Conservation (phyloP, 2,329 filamentous ascomycete species). For the Sporothrix schenckii region DNA sequence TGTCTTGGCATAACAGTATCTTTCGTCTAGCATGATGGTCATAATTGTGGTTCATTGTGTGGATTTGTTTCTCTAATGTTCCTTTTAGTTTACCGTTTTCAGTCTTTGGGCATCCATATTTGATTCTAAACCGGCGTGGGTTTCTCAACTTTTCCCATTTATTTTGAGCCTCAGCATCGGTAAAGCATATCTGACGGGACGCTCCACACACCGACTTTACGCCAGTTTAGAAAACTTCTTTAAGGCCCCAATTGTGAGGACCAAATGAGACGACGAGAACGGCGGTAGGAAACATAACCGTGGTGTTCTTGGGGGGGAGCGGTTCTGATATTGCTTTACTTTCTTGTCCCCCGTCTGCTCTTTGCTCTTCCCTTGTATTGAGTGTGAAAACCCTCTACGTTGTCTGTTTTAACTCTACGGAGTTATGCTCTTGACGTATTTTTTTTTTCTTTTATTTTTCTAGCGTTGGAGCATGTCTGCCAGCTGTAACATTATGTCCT, state of each 20-base stretch:
- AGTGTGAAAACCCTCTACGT: background rate
- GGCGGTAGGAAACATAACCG: background rate
- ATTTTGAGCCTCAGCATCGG: conserved; percentile 1
- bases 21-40: background rate
- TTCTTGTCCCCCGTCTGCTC: background rate
- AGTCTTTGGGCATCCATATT: no score
- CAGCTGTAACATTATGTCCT: background rate
- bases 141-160: background rate
- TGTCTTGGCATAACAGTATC: background rate
- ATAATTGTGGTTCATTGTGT: background rate
- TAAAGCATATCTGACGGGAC: conserved; percentile 16
- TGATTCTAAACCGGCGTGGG: background rate
- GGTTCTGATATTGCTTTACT: background rate
- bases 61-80: background rate
- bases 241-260: background rate
- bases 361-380: background rate
- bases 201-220: conserved; percentile 2
- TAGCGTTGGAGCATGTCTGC: background rate
- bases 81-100: background rate
- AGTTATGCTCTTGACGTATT: background rate
- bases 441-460: background rate
- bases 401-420: background rate
- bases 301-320: background rate
- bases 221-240: background rate
- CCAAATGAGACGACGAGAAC: conserved; percentile 2